Base-by-base conservation (phyloP, 306 rosid species). In the Cicer yamashitae region DNA sequence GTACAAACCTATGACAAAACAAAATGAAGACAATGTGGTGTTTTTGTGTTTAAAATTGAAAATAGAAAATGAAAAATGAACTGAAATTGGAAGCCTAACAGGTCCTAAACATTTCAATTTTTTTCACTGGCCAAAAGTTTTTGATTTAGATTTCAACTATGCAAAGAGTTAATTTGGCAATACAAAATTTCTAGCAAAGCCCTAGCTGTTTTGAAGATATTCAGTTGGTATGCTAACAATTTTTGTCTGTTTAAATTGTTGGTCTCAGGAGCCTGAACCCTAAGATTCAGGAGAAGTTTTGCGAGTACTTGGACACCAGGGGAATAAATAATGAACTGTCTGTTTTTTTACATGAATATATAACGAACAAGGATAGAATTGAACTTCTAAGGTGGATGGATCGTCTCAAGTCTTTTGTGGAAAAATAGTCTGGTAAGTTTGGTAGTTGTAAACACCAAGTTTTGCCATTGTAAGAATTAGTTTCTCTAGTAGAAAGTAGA, bases 301-400 rank as follows among this genome's bases (percentile, higher is more conserved):
- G 52, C 4, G 82, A 86, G 77, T 94, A 85, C 86, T 82, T 94
- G 77, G 88, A 84, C 44, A 74, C 63, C 18, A 81, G 97, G 56
- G 96, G 96, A 50, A 78, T 94, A 74, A 83, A 88, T 71, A 74
- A 84, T 70, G 91, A 87, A 43, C 96, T 91, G 17, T 80, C 87
- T 51, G 47, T 11, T 66, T 94, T 94, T 84, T 85, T 94, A 86
- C 96, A 89, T 67, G 79, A 87, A 14, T 91, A 77, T 77, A 86
- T 91, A 90, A 78, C 72, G 91, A 91, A 91, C 91, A 94, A 94
- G 85, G 94, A 90, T 72, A 90, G 87, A 77, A 80, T 77, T 82
- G 98, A 91, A 78, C 91, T 90, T 81, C 73, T 91, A 51, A 75
- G 73, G 46, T 94, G 94, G 92, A 59, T 94, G 84, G 83, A 67